Evolutionary conservation across 495 filamentous ascomycete genomes (phyloP).

Genomic region (Neurospora tetraspora): DNA sequence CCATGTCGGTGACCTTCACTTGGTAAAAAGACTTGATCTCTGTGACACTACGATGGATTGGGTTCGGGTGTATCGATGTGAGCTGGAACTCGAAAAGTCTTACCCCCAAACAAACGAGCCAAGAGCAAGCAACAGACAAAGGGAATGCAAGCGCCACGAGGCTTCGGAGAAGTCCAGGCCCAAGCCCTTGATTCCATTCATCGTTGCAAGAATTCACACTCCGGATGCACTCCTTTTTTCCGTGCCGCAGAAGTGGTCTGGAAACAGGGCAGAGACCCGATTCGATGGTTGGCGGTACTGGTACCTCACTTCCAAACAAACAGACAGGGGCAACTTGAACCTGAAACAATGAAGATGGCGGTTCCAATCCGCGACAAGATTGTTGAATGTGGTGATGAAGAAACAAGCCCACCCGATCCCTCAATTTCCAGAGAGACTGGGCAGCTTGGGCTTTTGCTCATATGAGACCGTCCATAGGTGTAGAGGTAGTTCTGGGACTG

Average conservation of each 20-base stretch:
- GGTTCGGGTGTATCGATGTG: background rate
- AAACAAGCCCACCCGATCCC: background rate
- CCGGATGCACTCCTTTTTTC: background rate
- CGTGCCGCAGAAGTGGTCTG: background rate
- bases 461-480: background rate
- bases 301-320: background rate
- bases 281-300: background rate
- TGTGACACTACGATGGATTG: background rate
- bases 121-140: slow-evolving; percentile 45
- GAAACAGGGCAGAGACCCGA: background rate
- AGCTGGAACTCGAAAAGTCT: slow-evolving; percentile 6
- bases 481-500: background rate
- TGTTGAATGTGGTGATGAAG: background rate
- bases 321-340: background rate
- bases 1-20: background rate
- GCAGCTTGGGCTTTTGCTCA: background rate
- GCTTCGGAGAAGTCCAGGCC: slow-evolving; percentile 22
- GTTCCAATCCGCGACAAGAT: background rate
- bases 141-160: slow-evolving; percentile 31
- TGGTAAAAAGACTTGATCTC: background rate
- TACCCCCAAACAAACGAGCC: slow-evolving; percentile 52
- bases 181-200: background rate
- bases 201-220: background rate
- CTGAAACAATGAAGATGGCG: background rate
- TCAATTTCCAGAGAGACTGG: background rate